These are phyloP conservation scores for Phytophthora niederhauseri DNA, from an alignment of 352 stramenopile species.

Conservation along the genomic window DNA sequence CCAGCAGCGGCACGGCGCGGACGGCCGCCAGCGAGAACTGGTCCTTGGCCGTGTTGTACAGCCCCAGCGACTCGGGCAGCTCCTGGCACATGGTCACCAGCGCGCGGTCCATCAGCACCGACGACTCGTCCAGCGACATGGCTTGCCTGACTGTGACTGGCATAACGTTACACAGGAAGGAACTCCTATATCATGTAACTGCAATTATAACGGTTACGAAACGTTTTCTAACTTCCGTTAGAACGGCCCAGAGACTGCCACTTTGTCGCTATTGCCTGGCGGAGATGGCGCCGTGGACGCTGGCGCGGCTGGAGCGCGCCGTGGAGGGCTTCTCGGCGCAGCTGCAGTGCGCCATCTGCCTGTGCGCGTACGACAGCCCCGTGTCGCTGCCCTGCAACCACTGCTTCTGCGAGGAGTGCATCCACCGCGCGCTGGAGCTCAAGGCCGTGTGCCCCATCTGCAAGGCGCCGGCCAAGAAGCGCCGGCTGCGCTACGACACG, in stretches of 20 bases:
- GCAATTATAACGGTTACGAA: too few species aligned
- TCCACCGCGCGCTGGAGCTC: conserved; percentile 81
- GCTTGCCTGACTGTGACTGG: neutral
- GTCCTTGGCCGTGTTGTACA: conserved; percentile 80
- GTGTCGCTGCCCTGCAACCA: conserved; percentile 87
- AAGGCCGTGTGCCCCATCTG: conserved; percentile 84
- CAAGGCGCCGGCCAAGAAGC: conserved; percentile 84
- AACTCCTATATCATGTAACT: too few species aligned
- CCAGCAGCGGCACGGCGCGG: conserved; percentile 58
- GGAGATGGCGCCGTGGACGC: conserved; percentile 37
- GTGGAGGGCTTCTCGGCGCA: conserved; percentile 75
- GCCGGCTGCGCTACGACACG: conserved; percentile 71
- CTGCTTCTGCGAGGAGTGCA: conserved; percentile 90
- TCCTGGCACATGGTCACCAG: conserved; percentile 79
- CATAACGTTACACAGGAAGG: neutral
- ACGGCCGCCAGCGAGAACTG: conserved; percentile 66
- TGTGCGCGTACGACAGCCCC: conserved; percentile 72
- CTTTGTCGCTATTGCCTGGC: conserved; percentile 4
- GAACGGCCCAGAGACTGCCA: neutral
- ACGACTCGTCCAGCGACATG: conserved; percentile 78
- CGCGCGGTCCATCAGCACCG: conserved; percentile 74
- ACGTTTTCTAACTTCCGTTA: too few species aligned
- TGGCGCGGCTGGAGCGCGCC: conserved; percentile 59
- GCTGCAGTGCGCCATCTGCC: conserved; percentile 86
- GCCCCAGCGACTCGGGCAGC: conserved; percentile 77